These are phyloP conservation scores for Beauveria asiatica DNA, from an alignment of 2,329 filamentous ascomycete species.

Conservation along the genomic window DNA sequence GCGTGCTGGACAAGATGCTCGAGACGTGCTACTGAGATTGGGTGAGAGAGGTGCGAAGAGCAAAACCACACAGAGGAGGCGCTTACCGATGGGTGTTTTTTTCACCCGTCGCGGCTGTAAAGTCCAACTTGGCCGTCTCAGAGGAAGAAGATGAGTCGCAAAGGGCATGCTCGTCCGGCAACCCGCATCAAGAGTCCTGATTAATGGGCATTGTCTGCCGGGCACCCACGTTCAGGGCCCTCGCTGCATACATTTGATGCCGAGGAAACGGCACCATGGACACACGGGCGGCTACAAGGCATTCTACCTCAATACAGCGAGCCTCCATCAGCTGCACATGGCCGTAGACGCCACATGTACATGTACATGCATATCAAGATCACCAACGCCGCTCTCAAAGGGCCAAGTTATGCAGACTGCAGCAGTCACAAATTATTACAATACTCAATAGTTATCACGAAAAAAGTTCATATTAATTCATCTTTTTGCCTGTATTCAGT, in stretches of 20 bases:
- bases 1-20: slow-evolving; percentile 88
- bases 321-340: background rate
- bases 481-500: background rate
- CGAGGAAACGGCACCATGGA: background rate
- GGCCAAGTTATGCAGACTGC: background rate
- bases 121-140: background rate
- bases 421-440: background rate
- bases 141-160: background rate
- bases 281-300: background rate
- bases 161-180: too few relatives aligned
- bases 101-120: background rate
- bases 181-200: background rate
- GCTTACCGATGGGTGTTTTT: too few relatives aligned
- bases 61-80: background rate
- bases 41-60: background rate
- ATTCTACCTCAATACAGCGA: background rate
- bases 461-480: background rate
- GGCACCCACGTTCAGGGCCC: background rate
- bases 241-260: background rate
- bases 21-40: slow-evolving; percentile 59
- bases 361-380: background rate
- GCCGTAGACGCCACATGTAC: background rate
- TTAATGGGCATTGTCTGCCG: background rate
- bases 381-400: background rate
- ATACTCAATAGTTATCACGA: background rate